Conservation (phyloP, 805 yeast species). For the Debaryomyces hansenii region DNA sequence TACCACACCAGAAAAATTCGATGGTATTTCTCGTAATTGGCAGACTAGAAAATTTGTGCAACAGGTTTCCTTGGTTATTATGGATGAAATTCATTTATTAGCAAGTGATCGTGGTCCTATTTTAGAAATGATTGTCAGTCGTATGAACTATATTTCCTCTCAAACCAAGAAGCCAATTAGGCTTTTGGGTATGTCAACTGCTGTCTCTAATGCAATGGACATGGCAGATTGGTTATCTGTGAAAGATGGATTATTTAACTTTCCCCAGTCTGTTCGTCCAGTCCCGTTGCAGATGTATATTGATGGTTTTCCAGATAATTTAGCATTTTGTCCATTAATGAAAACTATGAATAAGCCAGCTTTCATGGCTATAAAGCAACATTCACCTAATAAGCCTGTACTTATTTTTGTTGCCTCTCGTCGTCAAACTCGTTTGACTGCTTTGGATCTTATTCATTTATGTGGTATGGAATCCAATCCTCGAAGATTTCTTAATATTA, state of each 20-base stretch:
- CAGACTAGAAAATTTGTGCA: slow-evolving; percentile 75
- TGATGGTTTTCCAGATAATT: slow-evolving; percentile 81
- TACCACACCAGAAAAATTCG: slow-evolving; percentile 85
- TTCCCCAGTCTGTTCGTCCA: slow-evolving; percentile 80
- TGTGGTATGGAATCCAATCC: slow-evolving; percentile 82
- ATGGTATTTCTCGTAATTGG: slow-evolving; percentile 87
- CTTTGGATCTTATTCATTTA: slow-evolving; percentile 72
- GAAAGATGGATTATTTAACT: slow-evolving; percentile 71
- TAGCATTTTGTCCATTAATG: slow-evolving; percentile 83
- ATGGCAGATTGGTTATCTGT: slow-evolving; percentile 86
- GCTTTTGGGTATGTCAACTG: slow-evolving; percentile 77
- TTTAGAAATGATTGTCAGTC: slow-evolving; percentile 84
- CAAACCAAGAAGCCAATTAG: slow-evolving; percentile 62
- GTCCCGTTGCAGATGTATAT: slow-evolving; percentile 85
- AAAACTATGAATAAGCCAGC: slow-evolving; percentile 89
- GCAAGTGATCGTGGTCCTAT: slow-evolving; percentile 89
- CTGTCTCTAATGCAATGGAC: slow-evolving; percentile 82
- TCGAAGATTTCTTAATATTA: slow-evolving; percentile 64
- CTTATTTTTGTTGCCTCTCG: slow-evolving; percentile 83
- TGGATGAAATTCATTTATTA: slow-evolving; percentile 83
- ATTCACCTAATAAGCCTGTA: slow-evolving; percentile 83
- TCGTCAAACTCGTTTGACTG: slow-evolving; percentile 78
- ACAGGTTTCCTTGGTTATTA: slow-evolving; percentile 69
- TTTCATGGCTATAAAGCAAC: slow-evolving; percentile 87
- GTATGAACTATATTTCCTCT: slow-evolving; percentile 71